phyloP scores from a whole-genome alignment of 805 yeast species.

The Yamadazyma ubonensis region DNA sequence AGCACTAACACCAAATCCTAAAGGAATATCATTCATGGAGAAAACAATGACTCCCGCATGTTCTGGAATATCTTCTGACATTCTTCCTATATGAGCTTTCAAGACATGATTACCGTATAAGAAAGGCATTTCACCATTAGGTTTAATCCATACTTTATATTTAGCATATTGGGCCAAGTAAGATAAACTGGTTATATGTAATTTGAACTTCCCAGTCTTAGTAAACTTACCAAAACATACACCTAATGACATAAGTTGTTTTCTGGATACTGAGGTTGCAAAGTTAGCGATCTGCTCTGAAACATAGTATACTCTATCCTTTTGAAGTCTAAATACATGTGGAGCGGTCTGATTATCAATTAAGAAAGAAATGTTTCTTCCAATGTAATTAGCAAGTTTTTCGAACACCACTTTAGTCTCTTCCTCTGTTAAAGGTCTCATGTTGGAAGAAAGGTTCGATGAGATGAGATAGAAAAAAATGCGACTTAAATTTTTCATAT shows the following conservation, averaged over 20 bases:
- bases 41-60: constrained; percentile 93
- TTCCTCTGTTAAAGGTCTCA: constrained; percentile 96
- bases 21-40: constrained; percentile 88
- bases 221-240: constrained; percentile 95
- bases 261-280: constrained; percentile 89
- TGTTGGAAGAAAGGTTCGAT: constrained; percentile 23
- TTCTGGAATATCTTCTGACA: constrained; percentile 97
- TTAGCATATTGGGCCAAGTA: constrained; percentile 84
- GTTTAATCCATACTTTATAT: constrained; percentile 93
- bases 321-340: constrained; percentile 92
- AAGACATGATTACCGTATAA: constrained; percentile 93
- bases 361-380: constrained; percentile 87
- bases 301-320: constrained; percentile 94
- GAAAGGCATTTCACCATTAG: constrained; percentile 98
- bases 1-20: constrained; percentile 95
- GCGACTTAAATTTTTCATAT: constrained; percentile 2
- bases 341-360: constrained; percentile 86
- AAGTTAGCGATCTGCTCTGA: constrained; percentile 76
- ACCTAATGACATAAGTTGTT: constrained; percentile 88
- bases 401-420: constrained; percentile 96
- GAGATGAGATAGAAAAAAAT: constrained; percentile 14
- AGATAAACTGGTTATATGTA: constrained; percentile 89
- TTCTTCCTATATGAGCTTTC: constrained; percentile 94
- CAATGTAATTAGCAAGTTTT: constrained; percentile 92
- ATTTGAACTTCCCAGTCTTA: constrained; percentile 92